These are phyloP conservation scores for Trichoderma oligosporum DNA, from an alignment of 2,329 filamentous ascomycete genomes.

Conservation along the genomic window DNA sequence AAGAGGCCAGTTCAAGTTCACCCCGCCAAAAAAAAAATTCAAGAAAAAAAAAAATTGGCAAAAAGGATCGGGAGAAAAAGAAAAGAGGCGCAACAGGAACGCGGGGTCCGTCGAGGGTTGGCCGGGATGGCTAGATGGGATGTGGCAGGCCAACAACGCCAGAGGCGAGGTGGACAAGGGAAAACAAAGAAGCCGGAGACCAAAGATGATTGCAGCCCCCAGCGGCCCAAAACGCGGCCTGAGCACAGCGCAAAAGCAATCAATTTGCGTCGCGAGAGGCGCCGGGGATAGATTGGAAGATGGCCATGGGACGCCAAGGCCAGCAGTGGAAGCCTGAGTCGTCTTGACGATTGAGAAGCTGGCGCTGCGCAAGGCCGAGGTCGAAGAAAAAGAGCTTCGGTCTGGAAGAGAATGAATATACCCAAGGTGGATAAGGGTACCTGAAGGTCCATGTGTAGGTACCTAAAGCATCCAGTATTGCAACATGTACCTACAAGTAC, in stretches of 20 bases:
- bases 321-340: background rate
- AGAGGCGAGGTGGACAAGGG: background rate
- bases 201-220: conserved; percentile 6
- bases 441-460: conserved; percentile 9
- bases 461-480: too few species aligned
- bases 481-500: too few species aligned
- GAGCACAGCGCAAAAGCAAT: conserved; percentile 12
- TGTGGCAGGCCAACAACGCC: conserved; percentile 1
- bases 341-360: conserved; percentile 1
- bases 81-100: conserved; percentile 14
- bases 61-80: background rate
- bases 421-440: conserved; percentile 15
- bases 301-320: conserved; percentile 8
- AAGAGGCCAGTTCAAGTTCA: conserved; percentile 12
- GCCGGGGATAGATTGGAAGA: conserved; percentile 6
- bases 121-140: background rate
- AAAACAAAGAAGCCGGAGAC: conserved; percentile 4
- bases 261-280: conserved; percentile 17
- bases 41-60: conserved; percentile 11
- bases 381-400: conserved; percentile 14
- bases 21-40: conserved; percentile 19
- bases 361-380: conserved; percentile 6
- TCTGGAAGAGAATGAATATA: conserved; percentile 2
- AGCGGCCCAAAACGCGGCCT: conserved; percentile 18
- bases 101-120: conserved; percentile 13